Evolutionary conservation across 805 yeast species (phyloP), one percentile per base, ranked within the genome.

Genomic region (Yueomyces sp.): DNA sequence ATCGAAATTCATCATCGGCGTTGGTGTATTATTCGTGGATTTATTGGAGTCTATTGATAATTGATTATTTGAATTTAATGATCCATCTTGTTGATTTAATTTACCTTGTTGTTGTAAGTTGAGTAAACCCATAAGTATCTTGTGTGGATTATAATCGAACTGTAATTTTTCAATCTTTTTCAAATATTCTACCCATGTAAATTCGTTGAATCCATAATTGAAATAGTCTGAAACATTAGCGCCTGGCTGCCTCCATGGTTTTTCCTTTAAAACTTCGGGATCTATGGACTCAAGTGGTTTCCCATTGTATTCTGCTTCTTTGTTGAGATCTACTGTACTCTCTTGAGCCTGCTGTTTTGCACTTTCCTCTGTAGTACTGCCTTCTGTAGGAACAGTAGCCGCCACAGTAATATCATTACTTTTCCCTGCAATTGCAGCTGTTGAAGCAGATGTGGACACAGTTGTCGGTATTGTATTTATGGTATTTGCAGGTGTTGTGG

Each of bases 191-290:
- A 83, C 78, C 99, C 99, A 92, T 12, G 96, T 83, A 51, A 84
- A 74, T 66, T 92, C 99, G 59, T 92, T 95, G 58, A 92, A 92
- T 2, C 98, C 98, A 56, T 79, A 92, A 65, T 92, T 92, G 70
- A 92, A 92, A 63, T 87, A 94, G 62, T 92, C 97, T 5, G 94
- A 75, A 37, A 85, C 66, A 63, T 92, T 96, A 3, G 95, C 95
- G 36, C 97, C 98, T 1, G 97, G 96, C 50, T 84, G 79, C 58
- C 98, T 75, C 99, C 99, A 92, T 6, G 99, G 99, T 65, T 94
- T 94, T 51, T 87, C 95, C 50, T 85, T 86, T 41, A 88, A 66
- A 43, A 79, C 81, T 47, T 82, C 90, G 8, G 90, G 71, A 47
- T 84, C 81, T 9, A 90, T 70, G 51, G 82, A 78, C 0, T 95